These are phyloP conservation scores for Auxenochlorella pyrenoidosa DNA, from an alignment of 139 green algal species.

Conservation along the genomic window DNA sequence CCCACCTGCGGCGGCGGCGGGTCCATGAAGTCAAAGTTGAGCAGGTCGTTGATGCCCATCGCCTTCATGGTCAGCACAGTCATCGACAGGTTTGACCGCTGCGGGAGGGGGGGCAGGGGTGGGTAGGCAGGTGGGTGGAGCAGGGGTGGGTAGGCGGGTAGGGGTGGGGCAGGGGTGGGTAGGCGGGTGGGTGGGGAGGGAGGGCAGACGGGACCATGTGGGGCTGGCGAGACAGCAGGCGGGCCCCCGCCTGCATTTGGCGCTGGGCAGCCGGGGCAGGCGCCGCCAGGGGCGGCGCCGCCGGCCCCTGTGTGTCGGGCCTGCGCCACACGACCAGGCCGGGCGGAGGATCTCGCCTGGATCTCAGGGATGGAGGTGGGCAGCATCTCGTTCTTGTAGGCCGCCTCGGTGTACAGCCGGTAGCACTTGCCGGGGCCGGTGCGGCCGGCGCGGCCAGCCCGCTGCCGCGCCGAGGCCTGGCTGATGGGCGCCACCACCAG, in stretches of 20 bases:
- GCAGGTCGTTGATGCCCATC: slow-evolving; percentile 99
- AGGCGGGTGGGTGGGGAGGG: background rate
- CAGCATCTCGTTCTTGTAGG: slow-evolving; percentile 95
- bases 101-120: background rate
- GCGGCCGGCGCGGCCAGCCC: slow-evolving; percentile 92
- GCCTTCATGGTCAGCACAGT: slow-evolving; percentile 82
- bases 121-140: background rate
- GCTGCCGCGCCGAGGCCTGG: slow-evolving; percentile 91
- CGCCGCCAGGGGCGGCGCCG: no score
- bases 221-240: no score
- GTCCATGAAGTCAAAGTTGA: slow-evolving; percentile 99
- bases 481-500: slow-evolving; percentile 96
- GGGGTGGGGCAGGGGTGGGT: background rate
- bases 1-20: slow-evolving; percentile 74
- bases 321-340: no score
- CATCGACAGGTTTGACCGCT: slow-evolving; percentile 74
- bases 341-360: no score
- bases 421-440: slow-evolving; percentile 98
- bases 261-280: no score
- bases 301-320: no score
- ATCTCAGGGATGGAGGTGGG: slow-evolving; percentile 90
- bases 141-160: no score
- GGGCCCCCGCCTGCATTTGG: no score
- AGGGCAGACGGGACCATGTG: background rate
- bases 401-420: slow-evolving; percentile 92